These are phyloP conservation scores for Collybia sp. DNA, from an alignment of 768 basidiomycete species.

Conservation along the genomic window DNA sequence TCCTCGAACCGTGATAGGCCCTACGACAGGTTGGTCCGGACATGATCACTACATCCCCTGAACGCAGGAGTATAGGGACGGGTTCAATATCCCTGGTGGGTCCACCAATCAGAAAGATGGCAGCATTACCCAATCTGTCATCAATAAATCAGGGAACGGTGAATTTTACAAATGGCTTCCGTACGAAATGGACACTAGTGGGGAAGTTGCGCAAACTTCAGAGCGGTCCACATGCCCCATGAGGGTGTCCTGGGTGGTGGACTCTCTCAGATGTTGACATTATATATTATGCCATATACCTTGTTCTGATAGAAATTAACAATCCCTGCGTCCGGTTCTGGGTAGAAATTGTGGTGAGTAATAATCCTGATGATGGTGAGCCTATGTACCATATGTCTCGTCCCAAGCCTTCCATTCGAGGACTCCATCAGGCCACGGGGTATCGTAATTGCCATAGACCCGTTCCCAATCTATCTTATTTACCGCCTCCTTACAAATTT, in stretches of 20 bases:
- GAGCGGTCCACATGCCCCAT: conserved; percentile 99
- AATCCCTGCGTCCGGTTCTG: conserved; percentile 95
- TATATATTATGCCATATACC: conserved; percentile 20
- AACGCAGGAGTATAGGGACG: conserved; percentile 78
- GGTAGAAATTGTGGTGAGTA: conserved; percentile 1
- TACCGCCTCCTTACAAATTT: conserved; percentile 63
- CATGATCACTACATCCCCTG: conserved; percentile 93
- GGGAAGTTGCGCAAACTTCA: conserved; percentile 88
- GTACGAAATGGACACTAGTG: conserved; percentile 91
- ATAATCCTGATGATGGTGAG: conserved; percentile 1
- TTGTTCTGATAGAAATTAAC: conserved; percentile 92
- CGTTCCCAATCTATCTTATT: conserved; percentile 61
- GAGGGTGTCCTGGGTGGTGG: conserved; percentile 65
- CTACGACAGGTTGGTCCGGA: conserved; percentile 80
- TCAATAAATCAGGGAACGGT: not conserved
- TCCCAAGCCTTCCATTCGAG: conserved; percentile 73
- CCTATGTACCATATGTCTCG: conserved; percentile 64
- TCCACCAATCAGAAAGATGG: conserved; percentile 88
- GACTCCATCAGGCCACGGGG: conserved; percentile 48
- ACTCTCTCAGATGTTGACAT: not conserved
- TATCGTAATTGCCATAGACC: conserved; percentile 43
- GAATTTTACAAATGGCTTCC: conserved; percentile 17
- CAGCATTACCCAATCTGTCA: conserved; percentile 78
- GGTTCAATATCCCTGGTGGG: conserved; percentile 74
- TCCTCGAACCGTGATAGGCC: conserved; percentile 82